Percentiles rank a stretch among this genome's conserved stretches.
phyloP scores from a whole-genome alignment of 75 land plant species.

The Cupressus sempervirens region DNA sequence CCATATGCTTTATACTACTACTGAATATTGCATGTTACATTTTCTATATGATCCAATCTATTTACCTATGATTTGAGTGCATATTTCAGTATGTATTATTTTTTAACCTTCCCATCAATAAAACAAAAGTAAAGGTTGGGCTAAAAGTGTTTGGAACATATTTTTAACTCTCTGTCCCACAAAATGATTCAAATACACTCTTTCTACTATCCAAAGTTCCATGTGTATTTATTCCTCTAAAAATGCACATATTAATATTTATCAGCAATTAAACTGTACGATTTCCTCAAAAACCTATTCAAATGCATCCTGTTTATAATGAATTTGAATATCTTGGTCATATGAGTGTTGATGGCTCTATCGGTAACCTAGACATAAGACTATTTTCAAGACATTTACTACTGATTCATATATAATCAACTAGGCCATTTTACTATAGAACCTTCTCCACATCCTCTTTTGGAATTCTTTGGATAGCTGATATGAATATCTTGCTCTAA shows the following conservation, averaged over 20 bases:
- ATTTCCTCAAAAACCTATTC: background rate
- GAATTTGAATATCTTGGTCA: background rate
- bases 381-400: background rate
- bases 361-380: background rate
- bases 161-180: background rate
- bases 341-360: background rate
- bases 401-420: background rate
- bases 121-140: background rate
- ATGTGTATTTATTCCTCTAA: background rate
- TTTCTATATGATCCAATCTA: background rate
- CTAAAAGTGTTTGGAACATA: background rate
- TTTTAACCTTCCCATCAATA: background rate
- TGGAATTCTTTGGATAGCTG: background rate
- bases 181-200: background rate
- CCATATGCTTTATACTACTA: slow-evolving; percentile 14
- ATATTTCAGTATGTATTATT: background rate
- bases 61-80: background rate
- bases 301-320: background rate
- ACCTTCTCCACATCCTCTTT: background rate
- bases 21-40: background rate
- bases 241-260: background rate
- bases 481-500: background rate
- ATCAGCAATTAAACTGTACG: background rate
- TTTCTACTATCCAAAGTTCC: background rate
- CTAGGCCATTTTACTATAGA: background rate